Evolutionary conservation across 768 basidiomycete genomes (phyloP).

Genomic region (Filobasidium wieringae): DNA sequence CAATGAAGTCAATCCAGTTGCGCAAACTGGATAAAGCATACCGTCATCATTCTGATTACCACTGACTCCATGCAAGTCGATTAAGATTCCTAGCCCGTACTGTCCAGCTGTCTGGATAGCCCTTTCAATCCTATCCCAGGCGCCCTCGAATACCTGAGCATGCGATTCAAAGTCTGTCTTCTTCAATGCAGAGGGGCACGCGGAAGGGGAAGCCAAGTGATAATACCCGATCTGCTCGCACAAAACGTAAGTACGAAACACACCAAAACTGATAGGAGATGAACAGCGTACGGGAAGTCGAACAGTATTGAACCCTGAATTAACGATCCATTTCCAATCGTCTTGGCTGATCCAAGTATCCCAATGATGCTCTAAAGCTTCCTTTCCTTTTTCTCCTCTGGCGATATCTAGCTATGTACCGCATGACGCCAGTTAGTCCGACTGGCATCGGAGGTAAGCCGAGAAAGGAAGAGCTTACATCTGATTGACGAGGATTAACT

Average conservation of each 20-base stretch:
- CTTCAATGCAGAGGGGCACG: constrained; percentile 58
- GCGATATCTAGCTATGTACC: constrained; percentile 43
- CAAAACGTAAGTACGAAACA: background rate
- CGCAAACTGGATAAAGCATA: constrained; percentile 7
- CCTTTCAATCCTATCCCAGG: constrained; percentile 56
- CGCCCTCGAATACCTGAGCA: constrained; percentile 48
- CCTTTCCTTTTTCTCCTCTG: constrained; percentile 44
- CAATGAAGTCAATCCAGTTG: no score
- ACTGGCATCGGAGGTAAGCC: background rate
- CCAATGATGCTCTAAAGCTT: constrained; percentile 58
- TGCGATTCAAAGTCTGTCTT: constrained; percentile 57
- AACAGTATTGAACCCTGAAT: constrained; percentile 51
- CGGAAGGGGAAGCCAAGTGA: constrained; percentile 57
- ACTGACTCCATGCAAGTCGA: constrained; percentile 74
- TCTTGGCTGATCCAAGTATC: constrained; percentile 68
- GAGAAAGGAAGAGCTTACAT: constrained; percentile 27
- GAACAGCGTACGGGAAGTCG: constrained; percentile 49
- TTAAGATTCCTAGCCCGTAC: constrained; percentile 63
- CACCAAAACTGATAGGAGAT: background rate
- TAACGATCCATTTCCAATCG: constrained; percentile 59
- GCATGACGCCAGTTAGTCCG: background rate
- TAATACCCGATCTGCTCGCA: constrained; percentile 56
- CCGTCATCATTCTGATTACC: constrained; percentile 45
- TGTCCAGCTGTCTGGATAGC: constrained; percentile 50
- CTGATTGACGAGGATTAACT: constrained; percentile 47